These are phyloP conservation scores for Fusarium gaditjirri DNA, from an alignment of 2,329 filamentous ascomycete species.

Conservation along the genomic window DNA sequence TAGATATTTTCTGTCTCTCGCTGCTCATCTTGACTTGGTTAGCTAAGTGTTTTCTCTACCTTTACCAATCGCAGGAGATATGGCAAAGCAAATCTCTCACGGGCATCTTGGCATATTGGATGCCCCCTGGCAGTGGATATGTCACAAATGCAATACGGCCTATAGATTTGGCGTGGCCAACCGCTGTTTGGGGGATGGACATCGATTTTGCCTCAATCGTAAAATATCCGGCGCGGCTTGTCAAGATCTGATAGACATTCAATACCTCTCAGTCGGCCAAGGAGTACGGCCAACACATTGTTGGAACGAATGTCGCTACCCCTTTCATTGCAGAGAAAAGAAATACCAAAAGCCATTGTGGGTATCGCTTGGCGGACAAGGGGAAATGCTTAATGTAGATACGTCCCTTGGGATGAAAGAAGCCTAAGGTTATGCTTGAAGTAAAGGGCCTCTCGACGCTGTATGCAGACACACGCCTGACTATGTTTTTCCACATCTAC, in stretches of 20 bases:
- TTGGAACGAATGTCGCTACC: not conserved
- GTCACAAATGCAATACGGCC: not conserved
- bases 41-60: not conserved
- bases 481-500: too few relatives aligned
- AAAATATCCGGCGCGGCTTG: not conserved
- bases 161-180: not conserved
- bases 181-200: not conserved
- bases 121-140: not conserved
- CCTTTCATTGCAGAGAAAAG: not conserved
- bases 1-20: not conserved
- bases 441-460: too few relatives aligned
- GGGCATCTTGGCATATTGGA: not conserved
- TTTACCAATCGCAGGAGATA: not conserved
- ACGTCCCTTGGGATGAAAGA: too few relatives aligned
- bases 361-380: not conserved
- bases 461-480: too few relatives aligned
- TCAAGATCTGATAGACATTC: not conserved
- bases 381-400: not conserved
- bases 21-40: not conserved
- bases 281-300: not conserved
- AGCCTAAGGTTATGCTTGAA: too few relatives aligned
- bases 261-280: not conserved
- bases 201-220: not conserved
- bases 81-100: not conserved
- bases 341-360: not conserved